Evolutionary conservation across 192 early-diverging fungal species (phyloP), one percentile per base, ranked within the genome.

Genomic region (Backusella mclennaniae): DNA sequence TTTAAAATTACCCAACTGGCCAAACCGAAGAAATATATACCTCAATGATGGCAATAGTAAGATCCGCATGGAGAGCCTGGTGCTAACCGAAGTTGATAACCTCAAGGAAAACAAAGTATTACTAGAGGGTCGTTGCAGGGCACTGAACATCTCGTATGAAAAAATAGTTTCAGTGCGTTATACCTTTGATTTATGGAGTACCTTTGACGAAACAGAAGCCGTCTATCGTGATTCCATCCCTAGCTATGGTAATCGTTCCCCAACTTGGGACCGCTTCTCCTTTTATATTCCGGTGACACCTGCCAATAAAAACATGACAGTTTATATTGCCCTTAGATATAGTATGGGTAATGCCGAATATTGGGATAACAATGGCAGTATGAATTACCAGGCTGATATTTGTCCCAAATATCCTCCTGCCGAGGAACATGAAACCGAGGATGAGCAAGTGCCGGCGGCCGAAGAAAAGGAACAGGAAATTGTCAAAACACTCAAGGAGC

Each of bases 321-420:
- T 93, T 67, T 91, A 86, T 42, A 76, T 93, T 69, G 90, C 90
- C 36, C 85, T 90, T 35, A 83, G 86, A 7, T 96, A 95, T 80
- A 84, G 79, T 26, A 95, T 96, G 21, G 85, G 84, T 23, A 91
- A 89, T 6, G 74, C 71, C 31, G 92, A 94, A 80, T 88, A 90
- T 83, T 99, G 97, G 97, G 97, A 99, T 88, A 99, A 96, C 85
- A 99, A 99, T 88, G 77, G 79, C 73, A 93, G 94, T 53, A 80
- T 84, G 69, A 99, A 99, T 87, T 96, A 96, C 85, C 84, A 89
- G 73, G 85, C 95, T 26, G 39, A 29, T 14, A 15, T 71, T 4
- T 19, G 29, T 33, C 39, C 23, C 29, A 44, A 29, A 3, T 31
- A 44, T 70, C 5, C n/a, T 35, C 77, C 76, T 56, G 71, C 35